Evolutionary conservation across 352 stramenopile species (phyloP).

Genomic region (Phytophthora gonapodyides): DNA sequence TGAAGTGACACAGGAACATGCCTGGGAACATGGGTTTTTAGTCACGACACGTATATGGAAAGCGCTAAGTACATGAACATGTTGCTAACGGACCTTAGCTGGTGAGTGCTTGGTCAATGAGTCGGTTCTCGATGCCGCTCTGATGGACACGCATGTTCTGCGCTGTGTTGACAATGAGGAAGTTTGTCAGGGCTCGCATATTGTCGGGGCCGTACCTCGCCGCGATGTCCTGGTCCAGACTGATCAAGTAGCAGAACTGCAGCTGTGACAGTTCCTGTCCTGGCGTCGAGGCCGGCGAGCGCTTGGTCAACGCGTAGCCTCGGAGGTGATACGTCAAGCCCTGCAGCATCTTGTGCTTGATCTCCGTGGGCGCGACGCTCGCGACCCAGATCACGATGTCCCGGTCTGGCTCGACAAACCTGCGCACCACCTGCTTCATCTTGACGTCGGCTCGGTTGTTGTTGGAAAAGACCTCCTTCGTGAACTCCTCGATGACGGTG

Average conservation of each 20-base stretch:
- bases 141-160: slow-evolving; percentile 45
- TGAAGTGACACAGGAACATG: not conserved
- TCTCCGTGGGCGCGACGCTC: slow-evolving; percentile 55
- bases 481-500: slow-evolving; percentile 61
- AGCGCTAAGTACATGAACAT: not conserved
- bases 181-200: slow-evolving; percentile 46
- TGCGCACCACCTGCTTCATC: slow-evolving; percentile 58
- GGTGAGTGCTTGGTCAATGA: slow-evolving; percentile 32
- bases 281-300: slow-evolving; percentile 27
- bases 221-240: slow-evolving; percentile 42
- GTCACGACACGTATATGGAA: slow-evolving; percentile 4
- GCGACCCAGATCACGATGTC: slow-evolving; percentile 65
- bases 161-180: slow-evolving; percentile 43
- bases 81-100: not conserved
- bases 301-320: slow-evolving; percentile 62
- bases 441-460: slow-evolving; percentile 51
- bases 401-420: slow-evolving; percentile 58
- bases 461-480: slow-evolving; percentile 55
- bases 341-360: slow-evolving; percentile 46
- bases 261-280: slow-evolving; percentile 43
- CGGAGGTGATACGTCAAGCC: slow-evolving; percentile 48
- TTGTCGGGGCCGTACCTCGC: slow-evolving; percentile 26
- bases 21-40: too few species aligned
- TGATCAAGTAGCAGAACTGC: slow-evolving; percentile 56
- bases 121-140: slow-evolving; percentile 49